Conservation (phyloP, 2,329 filamentous ascomycete genomes). For the Biscogniauxia marginata region DNA sequence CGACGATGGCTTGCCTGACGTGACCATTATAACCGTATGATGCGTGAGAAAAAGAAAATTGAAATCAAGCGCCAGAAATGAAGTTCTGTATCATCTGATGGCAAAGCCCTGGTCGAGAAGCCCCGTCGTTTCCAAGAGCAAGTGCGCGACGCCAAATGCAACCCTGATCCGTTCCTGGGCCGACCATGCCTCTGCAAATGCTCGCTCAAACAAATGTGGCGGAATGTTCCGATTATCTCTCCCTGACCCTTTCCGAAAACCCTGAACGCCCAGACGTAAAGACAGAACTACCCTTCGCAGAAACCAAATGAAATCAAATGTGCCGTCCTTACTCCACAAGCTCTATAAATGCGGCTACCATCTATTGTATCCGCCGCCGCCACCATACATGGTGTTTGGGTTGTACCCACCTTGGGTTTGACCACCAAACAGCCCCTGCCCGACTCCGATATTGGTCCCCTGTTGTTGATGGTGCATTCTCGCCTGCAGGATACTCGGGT, state of each 20-base stretch:
- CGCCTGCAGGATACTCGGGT: slow-evolving; percentile 99
- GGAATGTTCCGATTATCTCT: slow-evolving; percentile 32
- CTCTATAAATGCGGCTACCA: slow-evolving; percentile 50
- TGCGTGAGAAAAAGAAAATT: slow-evolving; percentile 28
- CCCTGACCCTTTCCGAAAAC: slow-evolving; percentile 27
- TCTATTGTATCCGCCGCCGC: slow-evolving; percentile 62
- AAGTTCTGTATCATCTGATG: slow-evolving; percentile 31
- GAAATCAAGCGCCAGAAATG: slow-evolving; percentile 24
- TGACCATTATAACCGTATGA: slow-evolving; percentile 39
- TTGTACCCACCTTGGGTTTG: slow-evolving; percentile 95
- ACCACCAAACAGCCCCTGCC: slow-evolving; percentile 86
- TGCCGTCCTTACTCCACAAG: slow-evolving; percentile 20
- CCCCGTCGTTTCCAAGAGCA: slow-evolving; percentile 35
- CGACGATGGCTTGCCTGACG: slow-evolving; percentile 68
- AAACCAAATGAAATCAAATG: slow-evolving; percentile 30
- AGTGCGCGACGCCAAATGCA: slow-evolving; percentile 36
- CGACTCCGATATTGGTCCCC: slow-evolving; percentile 73
- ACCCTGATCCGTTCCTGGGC: slow-evolving; percentile 32
- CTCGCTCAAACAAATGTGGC: slow-evolving; percentile 46
- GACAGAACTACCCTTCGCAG: slow-evolving; percentile 17
- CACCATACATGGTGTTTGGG: slow-evolving; percentile 73
- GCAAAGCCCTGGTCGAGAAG: slow-evolving; percentile 30
- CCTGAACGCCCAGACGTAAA: slow-evolving; percentile 29
- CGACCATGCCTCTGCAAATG: slow-evolving; percentile 40
- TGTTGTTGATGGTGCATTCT: slow-evolving; percentile 88